Conservation (phyloP, 2,329 filamentous ascomycete genomes). For the Diplocarpon mali region DNA sequence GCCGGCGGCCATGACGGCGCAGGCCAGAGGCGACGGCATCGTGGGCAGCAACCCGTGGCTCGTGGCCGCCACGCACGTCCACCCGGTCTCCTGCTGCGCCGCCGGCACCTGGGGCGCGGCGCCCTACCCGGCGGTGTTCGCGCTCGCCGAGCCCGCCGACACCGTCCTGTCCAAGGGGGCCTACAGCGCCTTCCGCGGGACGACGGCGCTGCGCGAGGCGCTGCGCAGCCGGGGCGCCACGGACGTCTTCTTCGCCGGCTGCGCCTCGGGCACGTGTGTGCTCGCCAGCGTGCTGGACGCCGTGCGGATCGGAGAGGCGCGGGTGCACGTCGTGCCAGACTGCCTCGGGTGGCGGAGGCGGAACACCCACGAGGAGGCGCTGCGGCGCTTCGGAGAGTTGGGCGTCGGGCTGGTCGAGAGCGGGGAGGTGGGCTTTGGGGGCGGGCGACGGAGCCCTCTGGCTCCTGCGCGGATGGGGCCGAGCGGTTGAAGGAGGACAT, state of each 20-base stretch:
- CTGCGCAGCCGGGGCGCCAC: not conserved
- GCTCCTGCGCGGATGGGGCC: too few species aligned
- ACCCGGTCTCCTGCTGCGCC: conserved; percentile 2
- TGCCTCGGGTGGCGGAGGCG: conserved; percentile 4
- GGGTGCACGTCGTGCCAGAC: conserved; percentile 4
- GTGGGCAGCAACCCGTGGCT: conserved; percentile 6
- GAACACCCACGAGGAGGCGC: conserved; percentile 6
- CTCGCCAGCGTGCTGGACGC: conserved; percentile 5
- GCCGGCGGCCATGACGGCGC: not conserved
- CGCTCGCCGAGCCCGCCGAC: not conserved
- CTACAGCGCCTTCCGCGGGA: conserved; percentile 3
- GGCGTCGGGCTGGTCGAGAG: not conserved
- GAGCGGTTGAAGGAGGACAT: too few species aligned
- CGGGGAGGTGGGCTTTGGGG: not conserved
- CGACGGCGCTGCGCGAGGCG: not conserved
- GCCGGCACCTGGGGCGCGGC: conserved; percentile 1
- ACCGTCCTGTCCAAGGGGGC: conserved; percentile 1
- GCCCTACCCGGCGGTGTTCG: not conserved
- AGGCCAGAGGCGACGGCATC: conserved; percentile 1
- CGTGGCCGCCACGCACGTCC: conserved; percentile 1
- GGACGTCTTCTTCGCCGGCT: conserved; percentile 4
- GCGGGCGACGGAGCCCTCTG: not conserved
- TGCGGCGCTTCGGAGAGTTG: conserved; percentile 1
- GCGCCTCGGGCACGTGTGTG: conserved; percentile 6
- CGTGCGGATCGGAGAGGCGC: not conserved